Conservation (phyloP, 2,329 filamentous ascomycete genomes). For the Diaporthe sp. region DNA sequence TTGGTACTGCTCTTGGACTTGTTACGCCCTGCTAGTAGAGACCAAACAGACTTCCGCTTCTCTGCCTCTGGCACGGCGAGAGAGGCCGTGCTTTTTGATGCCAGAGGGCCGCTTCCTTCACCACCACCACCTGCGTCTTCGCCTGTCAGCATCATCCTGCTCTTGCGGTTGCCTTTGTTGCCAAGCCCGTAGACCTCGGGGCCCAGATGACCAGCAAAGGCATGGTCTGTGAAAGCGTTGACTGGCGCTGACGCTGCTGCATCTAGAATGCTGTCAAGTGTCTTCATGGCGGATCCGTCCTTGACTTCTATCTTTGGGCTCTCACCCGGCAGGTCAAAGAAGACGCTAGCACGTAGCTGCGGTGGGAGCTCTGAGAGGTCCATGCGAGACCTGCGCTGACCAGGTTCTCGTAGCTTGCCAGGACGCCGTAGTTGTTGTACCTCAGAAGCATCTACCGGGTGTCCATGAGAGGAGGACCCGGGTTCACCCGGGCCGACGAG, state of each 20-base stretch:
- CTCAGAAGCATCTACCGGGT: slow-evolving; percentile 31
- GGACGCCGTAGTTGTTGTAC: slow-evolving; percentile 43
- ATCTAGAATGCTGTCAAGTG: slow-evolving; percentile 90
- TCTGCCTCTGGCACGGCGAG: slow-evolving; percentile 36
- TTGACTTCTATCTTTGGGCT: slow-evolving; percentile 66
- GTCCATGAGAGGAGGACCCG: slow-evolving; percentile 34
- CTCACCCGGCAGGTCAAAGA: slow-evolving; percentile 79
- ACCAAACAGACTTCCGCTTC: slow-evolving; percentile 36
- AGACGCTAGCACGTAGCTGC: slow-evolving; percentile 89
- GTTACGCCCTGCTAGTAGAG: slow-evolving; percentile 39
- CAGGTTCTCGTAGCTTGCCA: slow-evolving; percentile 42
- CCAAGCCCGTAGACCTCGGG: slow-evolving; percentile 77
- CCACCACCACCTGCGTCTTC: background rate
- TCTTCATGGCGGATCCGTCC: slow-evolving; percentile 86
- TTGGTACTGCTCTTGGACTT: slow-evolving; percentile 36
- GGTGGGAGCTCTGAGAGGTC: slow-evolving; percentile 73
- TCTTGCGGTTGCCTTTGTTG: slow-evolving; percentile 58
- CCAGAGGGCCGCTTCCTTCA: slow-evolving; percentile 38
- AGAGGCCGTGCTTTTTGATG: slow-evolving; percentile 38
- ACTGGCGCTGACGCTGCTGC: slow-evolving; percentile 90
- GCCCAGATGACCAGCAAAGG: slow-evolving; percentile 81
- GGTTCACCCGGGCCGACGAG: slow-evolving; percentile 22
- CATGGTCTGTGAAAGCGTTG: slow-evolving; percentile 90
- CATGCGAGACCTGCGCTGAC: slow-evolving; percentile 52
- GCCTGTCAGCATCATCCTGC: slow-evolving; percentile 30